Conservation (phyloP, 139 green algal species). For the Eudorina sp. region DNA sequence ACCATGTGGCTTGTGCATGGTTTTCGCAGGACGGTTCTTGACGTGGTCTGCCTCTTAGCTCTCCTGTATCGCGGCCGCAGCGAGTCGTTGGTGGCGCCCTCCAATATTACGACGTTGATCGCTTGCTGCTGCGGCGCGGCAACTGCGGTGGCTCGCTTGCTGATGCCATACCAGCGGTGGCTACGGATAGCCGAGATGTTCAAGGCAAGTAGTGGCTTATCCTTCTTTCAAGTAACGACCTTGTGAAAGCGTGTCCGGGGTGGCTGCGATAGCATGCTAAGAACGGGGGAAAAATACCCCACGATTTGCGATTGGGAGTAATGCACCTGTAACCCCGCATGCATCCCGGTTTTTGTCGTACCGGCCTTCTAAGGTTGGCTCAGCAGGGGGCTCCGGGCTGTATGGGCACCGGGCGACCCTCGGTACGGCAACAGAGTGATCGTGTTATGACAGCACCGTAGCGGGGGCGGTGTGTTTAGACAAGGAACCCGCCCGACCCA, state of each 20-base stretch:
- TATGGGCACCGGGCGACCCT: no score
- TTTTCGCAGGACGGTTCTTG: constrained; percentile 1
- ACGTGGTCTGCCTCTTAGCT: background rate
- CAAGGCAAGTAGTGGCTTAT: constrained; percentile 8
- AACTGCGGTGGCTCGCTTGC: background rate
- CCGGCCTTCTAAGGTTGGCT: no score
- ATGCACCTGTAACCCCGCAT: background rate
- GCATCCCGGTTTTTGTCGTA: background rate
- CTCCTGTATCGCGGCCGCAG: constrained; percentile 10
- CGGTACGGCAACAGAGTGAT: background rate
- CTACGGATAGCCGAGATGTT: background rate
- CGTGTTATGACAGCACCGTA: background rate
- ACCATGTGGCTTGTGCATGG: background rate
- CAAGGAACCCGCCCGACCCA: background rate
- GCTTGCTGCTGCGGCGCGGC: background rate
- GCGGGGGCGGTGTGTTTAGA: no score
- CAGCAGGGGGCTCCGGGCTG: no score
- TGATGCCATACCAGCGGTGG: background rate
- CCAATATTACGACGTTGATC: background rate
- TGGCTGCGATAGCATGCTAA: background rate
- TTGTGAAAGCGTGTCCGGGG: no score
- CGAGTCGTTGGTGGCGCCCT: background rate
- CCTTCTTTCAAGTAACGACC: no score
- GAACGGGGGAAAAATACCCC: no score
- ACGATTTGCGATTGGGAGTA: background rate